Evolutionary conservation across 805 yeast genomes (phyloP).

Genomic region (Kurtzmaniella fragi): DNA sequence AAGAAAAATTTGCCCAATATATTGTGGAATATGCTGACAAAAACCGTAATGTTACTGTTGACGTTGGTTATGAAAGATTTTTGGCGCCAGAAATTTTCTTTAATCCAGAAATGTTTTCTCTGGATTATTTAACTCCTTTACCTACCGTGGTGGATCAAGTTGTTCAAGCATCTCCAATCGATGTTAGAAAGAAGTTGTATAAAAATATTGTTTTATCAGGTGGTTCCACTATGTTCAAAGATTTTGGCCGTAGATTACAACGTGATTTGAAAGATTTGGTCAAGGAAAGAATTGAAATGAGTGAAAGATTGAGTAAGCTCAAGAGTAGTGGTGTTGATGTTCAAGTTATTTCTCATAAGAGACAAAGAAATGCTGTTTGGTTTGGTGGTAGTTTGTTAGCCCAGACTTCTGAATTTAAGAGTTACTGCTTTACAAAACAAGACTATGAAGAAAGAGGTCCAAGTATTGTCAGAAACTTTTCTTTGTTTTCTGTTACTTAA

Average conservation of each 20-base stretch:
- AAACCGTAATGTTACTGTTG: conserved; percentile 49
- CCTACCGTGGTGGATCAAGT: conserved; percentile 96
- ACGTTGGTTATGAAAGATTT: conserved; percentile 96
- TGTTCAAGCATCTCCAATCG: conserved; percentile 93
- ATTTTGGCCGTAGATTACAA: conserved; percentile 95
- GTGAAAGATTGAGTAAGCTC: conserved; percentile 63
- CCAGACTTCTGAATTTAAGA: conserved; percentile 93
- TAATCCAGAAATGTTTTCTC: conserved; percentile 94
- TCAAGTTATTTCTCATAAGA: conserved; percentile 93
- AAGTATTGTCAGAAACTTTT: conserved; percentile 93
- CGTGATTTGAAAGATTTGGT: conserved; percentile 87
- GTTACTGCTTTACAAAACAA: conserved; percentile 93
- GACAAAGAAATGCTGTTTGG: conserved; percentile 99
- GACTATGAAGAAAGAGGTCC: conserved; percentile 99
- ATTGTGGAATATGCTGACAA: conserved; percentile 77
- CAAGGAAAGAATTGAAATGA: conserved; percentile 77
- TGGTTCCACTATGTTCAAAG: conserved; percentile 98
- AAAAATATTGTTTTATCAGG: conserved; percentile 94
- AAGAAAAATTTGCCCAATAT: conserved; percentile 87
- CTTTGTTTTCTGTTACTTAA: conserved; percentile 85
- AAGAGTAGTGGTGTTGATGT: conserved; percentile 94
- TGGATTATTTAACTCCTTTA: conserved; percentile 92
- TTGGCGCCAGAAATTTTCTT: conserved; percentile 99
- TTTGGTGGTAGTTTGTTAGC: conserved; percentile 97
- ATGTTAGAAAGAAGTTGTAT: conserved; percentile 94